Base-by-base conservation (phyloP, 139 green algal genomes). In the Medakamo hakoo region DNA sequence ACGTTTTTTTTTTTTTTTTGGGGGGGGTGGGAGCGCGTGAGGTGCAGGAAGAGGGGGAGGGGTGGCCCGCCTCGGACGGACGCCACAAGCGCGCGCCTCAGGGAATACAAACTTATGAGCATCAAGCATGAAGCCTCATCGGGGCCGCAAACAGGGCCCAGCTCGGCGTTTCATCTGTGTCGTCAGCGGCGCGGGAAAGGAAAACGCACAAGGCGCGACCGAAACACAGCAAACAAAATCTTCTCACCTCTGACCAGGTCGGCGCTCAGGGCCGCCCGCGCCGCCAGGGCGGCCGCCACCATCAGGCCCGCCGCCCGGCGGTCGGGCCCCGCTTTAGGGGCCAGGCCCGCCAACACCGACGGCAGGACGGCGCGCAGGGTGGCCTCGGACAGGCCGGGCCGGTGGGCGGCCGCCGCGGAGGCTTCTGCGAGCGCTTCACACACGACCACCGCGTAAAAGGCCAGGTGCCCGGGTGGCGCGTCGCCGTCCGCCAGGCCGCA, bases 51-150 rank as follows among this genome's bases (percentile, higher is more conserved):
- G 58, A 27, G 49, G 27, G 29, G 57, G 27, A 14, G n/a, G 40
- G 2, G 2, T 49, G 40, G 31, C 23, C 40, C 40, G 40, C 16
- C 9, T 52, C 9, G 9, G 40, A 21, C 9, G 9, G 40, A 21
- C 9, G 9, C 9, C 40, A 16, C 40, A 16, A 9, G 40, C 40
- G 40, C 40, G 40, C 40, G 74, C 82, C 73, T 89, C 82, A 89
- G 82, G 78, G 82, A 89, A 89, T 89, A 89, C 82, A 89, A 89
- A 89, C 83, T 90, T 72, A 73, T n/a, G n/a, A n/a, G n/a, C n/a
- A n/a, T n/a, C n/a, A n/a, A n/a, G n/a, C 59, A 64, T 58, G 49
- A 27, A 52, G 49, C 63, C 58, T 30, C 25, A 58, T 27, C 59
- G 28, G 32, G 16, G 28, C 65, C 5, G 40, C 40, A 52, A 16